Percentiles rank a stretch among this genome's conserved stretches.
phyloP scores from a whole-genome alignment of 768 basidiomycete genomes.

The Candolleomyces aberdarensis region DNA sequence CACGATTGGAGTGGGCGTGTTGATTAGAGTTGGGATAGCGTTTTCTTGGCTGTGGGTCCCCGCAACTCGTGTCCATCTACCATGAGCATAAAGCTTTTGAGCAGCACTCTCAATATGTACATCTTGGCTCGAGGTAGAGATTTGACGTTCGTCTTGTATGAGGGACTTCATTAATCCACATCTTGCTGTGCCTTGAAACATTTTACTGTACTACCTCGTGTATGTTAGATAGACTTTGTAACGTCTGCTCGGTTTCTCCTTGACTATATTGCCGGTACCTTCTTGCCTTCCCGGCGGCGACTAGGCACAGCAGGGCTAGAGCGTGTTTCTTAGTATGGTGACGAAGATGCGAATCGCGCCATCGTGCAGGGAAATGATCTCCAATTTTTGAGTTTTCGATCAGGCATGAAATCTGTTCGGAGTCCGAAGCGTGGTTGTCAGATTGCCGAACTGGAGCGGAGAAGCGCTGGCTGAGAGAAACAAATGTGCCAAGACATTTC shows the following conservation, averaged over 20 bases:
- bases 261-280: too few species aligned
- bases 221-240: too few species aligned
- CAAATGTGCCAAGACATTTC: neutral
- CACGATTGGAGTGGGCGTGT: constrained; percentile 64
- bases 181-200: too few species aligned
- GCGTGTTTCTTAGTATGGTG: too few species aligned
- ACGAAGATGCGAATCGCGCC: too few species aligned
- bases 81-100: neutral
- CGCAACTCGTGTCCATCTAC: constrained; percentile 21
- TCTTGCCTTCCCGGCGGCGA: too few species aligned
- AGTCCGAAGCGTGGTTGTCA: neutral
- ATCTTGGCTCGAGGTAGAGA: neutral
- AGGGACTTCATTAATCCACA: too few species aligned
- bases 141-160: neutral
- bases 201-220: too few species aligned
- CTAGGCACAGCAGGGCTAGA: too few species aligned
- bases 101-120: neutral
- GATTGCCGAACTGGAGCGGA: neutral
- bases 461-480: neutral
- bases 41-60: constrained; percentile 68
- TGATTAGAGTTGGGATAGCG: constrained; percentile 56
- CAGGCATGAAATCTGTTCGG: neutral
- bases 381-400: too few species aligned
- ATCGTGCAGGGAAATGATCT: too few species aligned
- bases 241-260: too few species aligned